Evolutionary conservation across 768 basidiomycete genomes (phyloP).

Genomic region (Sutorius australiensis): DNA sequence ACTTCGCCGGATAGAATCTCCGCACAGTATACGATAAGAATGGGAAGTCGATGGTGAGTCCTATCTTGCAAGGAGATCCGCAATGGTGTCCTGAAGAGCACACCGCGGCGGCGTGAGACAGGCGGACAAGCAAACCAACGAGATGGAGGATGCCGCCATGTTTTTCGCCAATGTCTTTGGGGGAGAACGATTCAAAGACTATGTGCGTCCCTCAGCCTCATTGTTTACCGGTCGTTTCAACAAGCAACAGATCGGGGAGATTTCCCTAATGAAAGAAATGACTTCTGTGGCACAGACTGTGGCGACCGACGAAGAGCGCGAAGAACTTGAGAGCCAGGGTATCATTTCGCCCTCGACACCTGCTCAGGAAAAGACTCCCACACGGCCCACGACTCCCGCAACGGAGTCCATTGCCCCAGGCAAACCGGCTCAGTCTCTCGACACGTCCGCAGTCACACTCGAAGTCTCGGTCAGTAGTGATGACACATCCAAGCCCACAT

Average conservation of each 20-base stretch:
- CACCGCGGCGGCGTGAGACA: constrained; percentile 20
- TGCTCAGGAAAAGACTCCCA: constrained; percentile 11
- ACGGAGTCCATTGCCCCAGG: constrained; percentile 5
- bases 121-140: constrained; percentile 77
- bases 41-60: constrained; percentile 79
- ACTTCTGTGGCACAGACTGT: constrained; percentile 78
- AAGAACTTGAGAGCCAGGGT: constrained; percentile 75
- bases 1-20: constrained; percentile 52
- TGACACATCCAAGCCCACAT: constrained; percentile 13
- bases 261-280: constrained; percentile 93
- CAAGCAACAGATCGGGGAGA: constrained; percentile 81
- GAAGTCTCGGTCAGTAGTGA: constrained; percentile 19
- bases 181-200: constrained; percentile 86
- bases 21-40: constrained; percentile 93
- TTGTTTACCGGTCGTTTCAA: not conserved
- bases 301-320: constrained; percentile 91
- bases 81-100: constrained; percentile 3
- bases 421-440: constrained; percentile 4
- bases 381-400: constrained; percentile 19
- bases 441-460: constrained; percentile 17
- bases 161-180: constrained; percentile 97
- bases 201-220: constrained; percentile 49
- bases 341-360: constrained; percentile 29
- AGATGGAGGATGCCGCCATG: constrained; percentile 88
- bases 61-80: constrained; percentile 5